These are phyloP conservation scores for Isabelozyma pseudorhagii DNA, from an alignment of 805 yeast species.

Conservation along the genomic window DNA sequence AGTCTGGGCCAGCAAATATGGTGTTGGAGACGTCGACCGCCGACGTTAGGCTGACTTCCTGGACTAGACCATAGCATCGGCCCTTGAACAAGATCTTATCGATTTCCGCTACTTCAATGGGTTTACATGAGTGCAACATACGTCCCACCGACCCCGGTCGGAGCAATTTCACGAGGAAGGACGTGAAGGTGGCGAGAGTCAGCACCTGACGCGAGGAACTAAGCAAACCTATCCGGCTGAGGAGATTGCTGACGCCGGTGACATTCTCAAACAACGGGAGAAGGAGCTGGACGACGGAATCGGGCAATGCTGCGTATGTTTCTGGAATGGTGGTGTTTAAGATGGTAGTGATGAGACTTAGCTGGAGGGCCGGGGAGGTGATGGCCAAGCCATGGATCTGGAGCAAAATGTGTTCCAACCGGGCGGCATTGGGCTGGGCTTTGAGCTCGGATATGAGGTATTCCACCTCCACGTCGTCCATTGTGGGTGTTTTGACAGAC, in stretches of 20 bases:
- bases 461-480: not conserved
- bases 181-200: slow-evolving; percentile 1
- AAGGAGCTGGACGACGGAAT: slow-evolving; percentile 5
- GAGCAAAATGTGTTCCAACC: not conserved
- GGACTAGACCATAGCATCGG: slow-evolving; percentile 18
- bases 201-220: not conserved
- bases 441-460: slow-evolving; percentile 2
- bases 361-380: not conserved
- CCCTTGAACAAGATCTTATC: slow-evolving; percentile 39
- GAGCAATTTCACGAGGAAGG: slow-evolving; percentile 6
- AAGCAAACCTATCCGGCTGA: slow-evolving; percentile 9
- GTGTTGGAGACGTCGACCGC: slow-evolving; percentile 6
- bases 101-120: slow-evolving; percentile 23
- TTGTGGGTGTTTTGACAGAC: not conserved
- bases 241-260: slow-evolving; percentile 30
- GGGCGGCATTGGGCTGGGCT: not conserved
- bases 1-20: slow-evolving; percentile 9
- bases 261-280: slow-evolving; percentile 17
- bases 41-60: slow-evolving; percentile 13
- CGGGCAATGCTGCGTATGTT: slow-evolving; percentile 17
- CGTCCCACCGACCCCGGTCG: slow-evolving; percentile 9
- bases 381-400: not conserved
- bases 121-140: slow-evolving; percentile 3
- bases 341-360: slow-evolving; percentile 16
- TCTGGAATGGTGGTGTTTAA: slow-evolving; percentile 34